Percentiles rank a stretch among this genome's conserved stretches.
These are phyloP conservation scores for Cladosporium austrohemisphaericum DNA, from an alignment of 2,329 filamentous ascomycete genomes.

Conservation along the genomic window DNA sequence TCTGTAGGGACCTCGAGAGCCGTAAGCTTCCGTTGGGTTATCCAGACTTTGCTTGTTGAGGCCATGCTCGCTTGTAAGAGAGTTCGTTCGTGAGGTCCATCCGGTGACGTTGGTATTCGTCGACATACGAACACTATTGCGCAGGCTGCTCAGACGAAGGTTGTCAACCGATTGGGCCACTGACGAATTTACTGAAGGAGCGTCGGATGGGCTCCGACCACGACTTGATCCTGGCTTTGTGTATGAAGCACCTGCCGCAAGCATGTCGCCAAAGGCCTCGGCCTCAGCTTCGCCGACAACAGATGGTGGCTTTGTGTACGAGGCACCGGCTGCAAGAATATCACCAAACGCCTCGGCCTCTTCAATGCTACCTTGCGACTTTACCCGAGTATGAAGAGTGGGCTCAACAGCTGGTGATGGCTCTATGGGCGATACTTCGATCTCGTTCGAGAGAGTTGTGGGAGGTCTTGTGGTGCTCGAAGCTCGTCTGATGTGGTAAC, in stretches of 20 bases:
- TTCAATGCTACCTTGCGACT: slow-evolving; percentile 2
- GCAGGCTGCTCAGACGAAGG: slow-evolving; percentile 27
- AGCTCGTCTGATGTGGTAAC: slow-evolving; percentile 4
- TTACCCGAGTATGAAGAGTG: neutral
- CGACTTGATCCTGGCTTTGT: neutral
- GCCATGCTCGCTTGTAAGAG: slow-evolving; percentile 24
- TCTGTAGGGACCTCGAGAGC: slow-evolving; percentile 20
- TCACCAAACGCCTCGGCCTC: slow-evolving; percentile 8
- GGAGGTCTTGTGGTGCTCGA: neutral
- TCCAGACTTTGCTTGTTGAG: slow-evolving; percentile 19
- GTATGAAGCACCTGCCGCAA: slow-evolving; percentile 7
- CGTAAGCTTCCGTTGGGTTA: slow-evolving; percentile 14
- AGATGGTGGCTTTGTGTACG: neutral
- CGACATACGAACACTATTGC: slow-evolving; percentile 30
- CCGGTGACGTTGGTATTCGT: slow-evolving; percentile 24
- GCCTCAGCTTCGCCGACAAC: neutral
- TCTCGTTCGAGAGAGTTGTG: neutral
- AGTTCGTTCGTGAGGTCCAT: slow-evolving; percentile 28
- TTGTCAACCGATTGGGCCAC: slow-evolving; percentile 25
- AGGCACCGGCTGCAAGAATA: slow-evolving; percentile 10
- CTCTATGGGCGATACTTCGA: neutral
- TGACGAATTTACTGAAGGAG: slow-evolving; percentile 25
- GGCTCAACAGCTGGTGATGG: neutral
- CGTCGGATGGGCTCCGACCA: slow-evolving; percentile 18
- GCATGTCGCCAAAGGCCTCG: slow-evolving; percentile 10